phyloP scores from a whole-genome alignment of 371 early-diverging fungal species.

The Circinella minor region DNA sequence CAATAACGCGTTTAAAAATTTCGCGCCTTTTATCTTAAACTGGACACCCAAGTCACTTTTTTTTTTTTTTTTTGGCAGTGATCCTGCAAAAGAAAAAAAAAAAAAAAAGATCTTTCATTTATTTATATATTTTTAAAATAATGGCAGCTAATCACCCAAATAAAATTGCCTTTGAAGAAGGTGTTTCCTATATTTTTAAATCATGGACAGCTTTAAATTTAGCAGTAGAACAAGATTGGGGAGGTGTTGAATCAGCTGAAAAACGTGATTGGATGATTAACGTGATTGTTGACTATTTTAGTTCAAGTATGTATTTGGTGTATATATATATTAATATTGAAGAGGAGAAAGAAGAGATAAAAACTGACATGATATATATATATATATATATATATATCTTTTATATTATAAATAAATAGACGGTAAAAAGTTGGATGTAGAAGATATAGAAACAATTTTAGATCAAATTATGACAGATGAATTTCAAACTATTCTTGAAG shows the following conservation, averaged over 20 bases:
- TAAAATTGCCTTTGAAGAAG: constrained; percentile 66
- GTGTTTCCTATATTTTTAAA: constrained; percentile 57
- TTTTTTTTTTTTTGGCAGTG: neutral
- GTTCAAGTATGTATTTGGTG: constrained; percentile 51
- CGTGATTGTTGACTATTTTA: constrained; percentile 72
- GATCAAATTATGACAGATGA: constrained; percentile 71
- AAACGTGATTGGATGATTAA: constrained; percentile 81
- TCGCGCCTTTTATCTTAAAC: neutral
- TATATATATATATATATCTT: constrained; percentile 2
- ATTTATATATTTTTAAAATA: neutral
- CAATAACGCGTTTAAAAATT: too few relatives aligned
- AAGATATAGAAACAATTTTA: constrained; percentile 68
- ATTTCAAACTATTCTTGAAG: constrained; percentile 67
- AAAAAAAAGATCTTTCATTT: neutral
- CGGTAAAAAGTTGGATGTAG: constrained; percentile 63
- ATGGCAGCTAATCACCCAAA: constrained; percentile 54
- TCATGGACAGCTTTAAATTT: constrained; percentile 80
- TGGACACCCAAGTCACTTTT: neutral
- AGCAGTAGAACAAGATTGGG: constrained; percentile 84
- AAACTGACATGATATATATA: neutral
- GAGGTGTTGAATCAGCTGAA: constrained; percentile 73
- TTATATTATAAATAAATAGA: constrained; percentile 38
- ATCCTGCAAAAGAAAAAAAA: constrained; percentile 1
- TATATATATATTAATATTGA: neutral
- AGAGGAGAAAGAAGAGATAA: too few relatives aligned